Evolutionary conservation across 495 filamentous ascomycete genomes (phyloP), one percentile per base, ranked within the genome.

Genomic region (Penicillium samsonianum): DNA sequence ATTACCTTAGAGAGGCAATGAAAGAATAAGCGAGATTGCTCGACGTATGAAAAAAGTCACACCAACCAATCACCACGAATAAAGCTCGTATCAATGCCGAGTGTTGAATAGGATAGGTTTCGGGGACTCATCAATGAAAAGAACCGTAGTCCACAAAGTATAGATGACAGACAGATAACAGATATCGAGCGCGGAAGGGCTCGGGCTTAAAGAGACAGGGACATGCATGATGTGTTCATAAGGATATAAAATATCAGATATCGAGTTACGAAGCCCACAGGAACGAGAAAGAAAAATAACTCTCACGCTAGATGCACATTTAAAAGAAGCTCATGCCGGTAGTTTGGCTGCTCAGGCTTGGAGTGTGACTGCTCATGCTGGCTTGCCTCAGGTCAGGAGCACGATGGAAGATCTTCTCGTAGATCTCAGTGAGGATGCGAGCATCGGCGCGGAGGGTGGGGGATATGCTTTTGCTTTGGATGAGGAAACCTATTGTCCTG

Each of bases 401-500:
- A 17, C 71, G 63, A 11, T 61, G 65, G 52, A 83, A 79, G 49
- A 74, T 78, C 53, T 83, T 80, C n/a, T 73, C 67, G 33, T 84
- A 82, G 22, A 88, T 75, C 11, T 81, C 80, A 26, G 80, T 79
- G 20, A 94, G 74, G 37, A 94, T 91, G 22, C 78, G 77, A 63
- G 84, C 80, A 64, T 94, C 89, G 19, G 81, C 78, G 17, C 73
- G 68, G 0, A 95, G 78, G 2, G 86, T 86, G 48, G 87, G 87
- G 0, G 88, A 86, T 20, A 87, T 85, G 14, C 85, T 76, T 22
- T 79, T 76, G 48, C 84, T 82, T 45, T 79, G 68, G 17, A 78
- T 70, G 48, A 94, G 82, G 61, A 96, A 88, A 1, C 65, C 66
- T 53, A 94, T 91, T 3, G 91, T 96, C 37, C 84, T 82, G 44